Base-by-base conservation (phyloP, 805 yeast genomes). In the Myxozyma nipponensis region DNA sequence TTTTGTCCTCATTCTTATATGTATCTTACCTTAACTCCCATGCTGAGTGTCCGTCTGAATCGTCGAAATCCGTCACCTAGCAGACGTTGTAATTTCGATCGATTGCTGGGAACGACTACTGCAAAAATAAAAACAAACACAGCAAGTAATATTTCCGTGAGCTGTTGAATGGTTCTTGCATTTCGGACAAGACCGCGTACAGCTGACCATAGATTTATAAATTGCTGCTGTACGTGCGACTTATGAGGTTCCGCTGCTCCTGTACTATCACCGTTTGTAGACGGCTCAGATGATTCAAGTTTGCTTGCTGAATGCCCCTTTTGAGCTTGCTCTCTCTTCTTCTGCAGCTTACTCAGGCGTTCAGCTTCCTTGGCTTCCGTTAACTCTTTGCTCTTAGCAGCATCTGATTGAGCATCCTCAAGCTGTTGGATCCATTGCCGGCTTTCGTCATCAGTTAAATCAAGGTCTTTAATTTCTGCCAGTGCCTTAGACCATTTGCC, bases 1-100 rank as follows among this genome's bases (percentile, higher is more conserved):
- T n/a, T 17, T 13, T 35, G 6, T 13, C 6, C 6, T 7, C 6
- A 35, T 7, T 28, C 13, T 44, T 40, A 51, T 23, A 47, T 23
- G 39, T 51, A 51, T 34, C 45, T 34, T 7, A 51, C 49, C 10
- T 44, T 47, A 17, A 44, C 43, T 3, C 46, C 55, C 51, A 43
- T 51, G n/a, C 17, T 18, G 4, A 51, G 5, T 2, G 55, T 51
- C 35, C 34, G 37, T 34, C 35, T 22, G 4, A 43, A 32, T 13
- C 47, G 41, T 39, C 18, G 22, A 32, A 39, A 34, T 22, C 28
- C 28, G 24, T 35, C 39, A 18, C 17, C 19, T 3, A 44, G 22
- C 22, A 44, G 15, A 6, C 23, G 17, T 10, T 36, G 19, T 21
- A 51, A 9, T 19, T 46, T 26, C 7, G 40, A n/a, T 15, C 55